Conservation (phyloP, 148 eudicot genomes). For the Dianthus caryophyllus region DNA sequence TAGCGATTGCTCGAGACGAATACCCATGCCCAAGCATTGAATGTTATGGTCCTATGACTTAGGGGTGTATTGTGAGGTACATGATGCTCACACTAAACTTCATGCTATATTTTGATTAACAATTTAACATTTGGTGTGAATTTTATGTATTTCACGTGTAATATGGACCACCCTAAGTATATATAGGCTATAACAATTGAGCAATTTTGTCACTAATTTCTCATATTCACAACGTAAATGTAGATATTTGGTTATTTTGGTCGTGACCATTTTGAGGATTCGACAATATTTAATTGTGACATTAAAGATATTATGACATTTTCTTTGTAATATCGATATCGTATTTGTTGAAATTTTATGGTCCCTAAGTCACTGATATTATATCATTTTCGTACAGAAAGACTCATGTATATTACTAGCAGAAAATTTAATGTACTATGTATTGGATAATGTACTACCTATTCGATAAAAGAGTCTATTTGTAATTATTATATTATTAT, state of each 20-base stretch:
- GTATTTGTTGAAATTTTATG: background rate
- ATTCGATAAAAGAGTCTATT: too few relatives aligned
- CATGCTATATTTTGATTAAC: background rate
- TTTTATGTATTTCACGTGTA: constrained; percentile 34
- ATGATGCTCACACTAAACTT: constrained; percentile 15
- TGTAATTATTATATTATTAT: too few relatives aligned
- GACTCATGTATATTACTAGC: background rate
- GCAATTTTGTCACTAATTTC: constrained; percentile 2
- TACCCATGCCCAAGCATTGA: constrained; percentile 21
- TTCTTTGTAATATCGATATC: background rate
- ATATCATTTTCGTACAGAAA: background rate
- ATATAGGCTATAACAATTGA: background rate
- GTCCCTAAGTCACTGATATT: background rate
- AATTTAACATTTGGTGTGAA: background rate
- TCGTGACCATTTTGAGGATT: constrained; percentile 6
- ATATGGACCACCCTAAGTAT: constrained; percentile 33
- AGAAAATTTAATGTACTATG: too few relatives aligned
- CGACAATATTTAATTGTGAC: background rate
- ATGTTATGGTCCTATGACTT: constrained; percentile 20
- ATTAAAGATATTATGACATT: background rate
- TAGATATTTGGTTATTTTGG: background rate
- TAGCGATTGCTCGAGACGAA: background rate
- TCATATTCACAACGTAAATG: background rate
- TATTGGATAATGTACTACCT: too few relatives aligned
- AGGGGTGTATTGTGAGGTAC: constrained; percentile 10